phyloP scores from a whole-genome alignment of 2,329 filamentous ascomycete species.

The Paracamarosporium sp. region DNA sequence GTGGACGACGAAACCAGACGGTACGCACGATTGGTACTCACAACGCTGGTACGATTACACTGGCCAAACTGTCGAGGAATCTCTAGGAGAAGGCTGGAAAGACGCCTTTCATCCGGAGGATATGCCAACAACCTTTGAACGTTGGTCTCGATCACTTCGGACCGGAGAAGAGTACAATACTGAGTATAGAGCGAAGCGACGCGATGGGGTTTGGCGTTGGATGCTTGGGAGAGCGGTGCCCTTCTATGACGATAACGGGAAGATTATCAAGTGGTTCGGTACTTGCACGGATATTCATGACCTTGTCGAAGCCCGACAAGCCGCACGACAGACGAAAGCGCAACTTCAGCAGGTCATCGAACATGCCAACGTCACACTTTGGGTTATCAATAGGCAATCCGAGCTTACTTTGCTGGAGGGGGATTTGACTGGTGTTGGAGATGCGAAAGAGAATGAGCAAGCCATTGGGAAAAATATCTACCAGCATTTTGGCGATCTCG shows the following conservation, averaged over 20 bases:
- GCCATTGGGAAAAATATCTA: constrained; percentile 68
- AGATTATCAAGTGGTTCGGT: constrained; percentile 81
- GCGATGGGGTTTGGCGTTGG: constrained; percentile 77
- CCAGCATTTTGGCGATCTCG: constrained; percentile 62
- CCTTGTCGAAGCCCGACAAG: constrained; percentile 70
- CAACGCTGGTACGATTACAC: constrained; percentile 83
- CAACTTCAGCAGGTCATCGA: constrained; percentile 76
- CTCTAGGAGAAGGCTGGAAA: constrained; percentile 68
- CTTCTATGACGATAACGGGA: constrained; percentile 69
- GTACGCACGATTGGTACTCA: constrained; percentile 75
- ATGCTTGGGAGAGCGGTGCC: constrained; percentile 77
- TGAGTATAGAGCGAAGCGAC: constrained; percentile 73
- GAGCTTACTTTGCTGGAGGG: constrained; percentile 75
- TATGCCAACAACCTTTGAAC: constrained; percentile 58
- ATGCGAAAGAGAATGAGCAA: constrained; percentile 20
- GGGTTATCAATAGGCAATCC: constrained; percentile 70
- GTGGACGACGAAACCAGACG: constrained; percentile 74
- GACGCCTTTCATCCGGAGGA: constrained; percentile 75
- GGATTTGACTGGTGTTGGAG: constrained; percentile 58
- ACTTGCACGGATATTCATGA: constrained; percentile 84
- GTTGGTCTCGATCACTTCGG: constrained; percentile 68
- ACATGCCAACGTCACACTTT: constrained; percentile 77
- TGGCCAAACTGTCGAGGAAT: constrained; percentile 66
- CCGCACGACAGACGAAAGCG: constrained; percentile 70
- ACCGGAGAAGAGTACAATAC: constrained; percentile 71